phyloP scores from a whole-genome alignment of 2,329 filamentous ascomycete species.

The Colletotrichum echinochloae region DNA sequence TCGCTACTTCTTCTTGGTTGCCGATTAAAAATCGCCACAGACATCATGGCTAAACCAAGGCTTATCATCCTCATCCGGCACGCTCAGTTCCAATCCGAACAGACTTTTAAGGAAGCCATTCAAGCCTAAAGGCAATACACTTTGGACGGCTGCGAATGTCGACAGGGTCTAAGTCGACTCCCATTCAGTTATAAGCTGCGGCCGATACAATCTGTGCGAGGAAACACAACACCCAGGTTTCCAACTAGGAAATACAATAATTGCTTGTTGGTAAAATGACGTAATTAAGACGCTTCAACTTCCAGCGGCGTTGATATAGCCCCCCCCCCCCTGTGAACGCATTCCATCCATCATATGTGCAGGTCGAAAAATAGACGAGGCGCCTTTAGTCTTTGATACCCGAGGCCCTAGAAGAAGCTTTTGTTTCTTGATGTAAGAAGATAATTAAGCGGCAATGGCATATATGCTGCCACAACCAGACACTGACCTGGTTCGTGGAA shows the following conservation, averaged over 20 bases:
- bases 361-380: neutral
- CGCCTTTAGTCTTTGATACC: neutral
- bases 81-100: slow-evolving; percentile 55
- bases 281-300: neutral
- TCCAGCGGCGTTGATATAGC: neutral
- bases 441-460: no score
- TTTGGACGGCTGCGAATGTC: neutral
- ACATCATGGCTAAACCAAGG: slow-evolving; percentile 68
- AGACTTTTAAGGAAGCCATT: neutral
- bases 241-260: no score
- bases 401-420: neutral
- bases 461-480: neutral
- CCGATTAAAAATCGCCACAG: neutral
- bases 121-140: neutral
- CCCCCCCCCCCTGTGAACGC: neutral
- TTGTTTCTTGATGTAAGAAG: neutral
- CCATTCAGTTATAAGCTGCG: neutral
- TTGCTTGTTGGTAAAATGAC: no score
- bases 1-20: neutral
- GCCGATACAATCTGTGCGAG: neutral
- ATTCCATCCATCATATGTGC: neutral
- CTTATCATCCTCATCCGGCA: slow-evolving; percentile 72
- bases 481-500: neutral
- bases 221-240: neutral
- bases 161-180: neutral